Evolutionary conservation across 352 stramenopile genomes (phyloP).

Genomic region (Albugo laibachii): DNA sequence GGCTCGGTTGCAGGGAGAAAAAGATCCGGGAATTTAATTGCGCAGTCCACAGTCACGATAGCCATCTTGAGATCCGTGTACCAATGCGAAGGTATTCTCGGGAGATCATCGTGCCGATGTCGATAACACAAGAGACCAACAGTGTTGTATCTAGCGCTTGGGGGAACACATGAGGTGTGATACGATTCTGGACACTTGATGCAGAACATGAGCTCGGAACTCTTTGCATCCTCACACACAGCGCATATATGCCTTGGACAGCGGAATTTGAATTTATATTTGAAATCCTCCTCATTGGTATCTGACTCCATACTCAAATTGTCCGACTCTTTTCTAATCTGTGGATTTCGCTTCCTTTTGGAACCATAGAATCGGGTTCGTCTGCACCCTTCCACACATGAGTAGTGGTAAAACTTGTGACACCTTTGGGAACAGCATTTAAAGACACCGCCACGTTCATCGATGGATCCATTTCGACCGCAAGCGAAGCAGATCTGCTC

Average conservation of each 20-base stretch:
- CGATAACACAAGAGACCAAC: constrained; percentile 82
- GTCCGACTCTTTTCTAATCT: constrained; percentile 4
- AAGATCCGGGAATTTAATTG: constrained; percentile 52
- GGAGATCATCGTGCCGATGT: constrained; percentile 55
- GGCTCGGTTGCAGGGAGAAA: constrained; percentile 55
- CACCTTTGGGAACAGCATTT: constrained; percentile 37
- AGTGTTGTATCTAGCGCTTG: constrained; percentile 82
- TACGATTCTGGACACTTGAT: constrained; percentile 84
- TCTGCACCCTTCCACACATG: constrained; percentile 40
- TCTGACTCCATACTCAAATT: constrained; percentile 7
- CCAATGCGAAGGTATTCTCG: constrained; percentile 55
- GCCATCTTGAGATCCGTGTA: constrained; percentile 36
- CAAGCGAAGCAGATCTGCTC: constrained; percentile 82
- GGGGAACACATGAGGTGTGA: constrained; percentile 84
- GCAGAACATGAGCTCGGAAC: constrained; percentile 72
- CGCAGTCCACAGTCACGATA: constrained; percentile 55
- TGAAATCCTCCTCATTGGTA: constrained; percentile 43
- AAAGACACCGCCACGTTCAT: constrained; percentile 69
- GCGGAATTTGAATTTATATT: constrained; percentile 38
- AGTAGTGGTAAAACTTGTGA: constrained; percentile 75
- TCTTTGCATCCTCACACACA: constrained; percentile 59
- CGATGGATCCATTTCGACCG: constrained; percentile 70
- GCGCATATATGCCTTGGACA: constrained; percentile 78
- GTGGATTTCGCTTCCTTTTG: constrained; percentile 12
- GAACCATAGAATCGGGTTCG: constrained; percentile 28